Evolutionary conservation across 1,284 basidiomycete genomes (phyloP).

Genomic region (Trametes sp.): DNA sequence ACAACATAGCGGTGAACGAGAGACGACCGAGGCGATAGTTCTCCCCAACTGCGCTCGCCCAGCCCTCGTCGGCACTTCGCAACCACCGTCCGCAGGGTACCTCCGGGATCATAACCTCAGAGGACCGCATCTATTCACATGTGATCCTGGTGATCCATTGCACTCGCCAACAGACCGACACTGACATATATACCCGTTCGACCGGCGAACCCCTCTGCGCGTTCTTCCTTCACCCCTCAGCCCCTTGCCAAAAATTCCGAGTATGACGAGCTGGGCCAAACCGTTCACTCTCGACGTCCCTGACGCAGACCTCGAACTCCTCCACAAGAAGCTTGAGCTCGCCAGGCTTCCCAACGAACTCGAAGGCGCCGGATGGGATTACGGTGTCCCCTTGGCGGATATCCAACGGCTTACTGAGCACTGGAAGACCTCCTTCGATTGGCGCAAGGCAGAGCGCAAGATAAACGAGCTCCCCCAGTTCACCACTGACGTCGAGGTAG

Average conservation of each 20-base stretch:
- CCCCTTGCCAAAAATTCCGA: neutral
- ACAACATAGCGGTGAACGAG: no score
- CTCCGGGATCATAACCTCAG: no score
- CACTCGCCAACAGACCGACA: no score
- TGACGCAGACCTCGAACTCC: neutral
- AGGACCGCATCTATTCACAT: no score
- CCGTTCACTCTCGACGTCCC: slow-evolving; percentile 4
- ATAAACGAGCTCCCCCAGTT: slow-evolving; percentile 7
- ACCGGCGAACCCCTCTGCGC: no score
- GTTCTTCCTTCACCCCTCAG: no score
- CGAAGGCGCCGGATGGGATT: slow-evolving; percentile 1
- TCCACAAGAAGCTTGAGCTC: neutral
- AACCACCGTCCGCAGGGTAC: no score
- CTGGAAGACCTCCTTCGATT: slow-evolving; percentile 4
- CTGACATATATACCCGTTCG: no score
- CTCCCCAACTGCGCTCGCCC: no score
- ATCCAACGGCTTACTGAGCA: neutral
- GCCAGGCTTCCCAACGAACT: neutral
- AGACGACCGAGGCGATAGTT: no score
- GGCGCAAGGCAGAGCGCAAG: neutral
- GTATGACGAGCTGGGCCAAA: neutral
- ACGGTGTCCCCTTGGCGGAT: slow-evolving; percentile 1
- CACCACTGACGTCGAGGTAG: slow-evolving; percentile 2
- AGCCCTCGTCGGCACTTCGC: no score
- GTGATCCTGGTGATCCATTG: no score